phyloP scores from a whole-genome alignment of 495 filamentous ascomycete species.

The Durotheca rogersii region DNA sequence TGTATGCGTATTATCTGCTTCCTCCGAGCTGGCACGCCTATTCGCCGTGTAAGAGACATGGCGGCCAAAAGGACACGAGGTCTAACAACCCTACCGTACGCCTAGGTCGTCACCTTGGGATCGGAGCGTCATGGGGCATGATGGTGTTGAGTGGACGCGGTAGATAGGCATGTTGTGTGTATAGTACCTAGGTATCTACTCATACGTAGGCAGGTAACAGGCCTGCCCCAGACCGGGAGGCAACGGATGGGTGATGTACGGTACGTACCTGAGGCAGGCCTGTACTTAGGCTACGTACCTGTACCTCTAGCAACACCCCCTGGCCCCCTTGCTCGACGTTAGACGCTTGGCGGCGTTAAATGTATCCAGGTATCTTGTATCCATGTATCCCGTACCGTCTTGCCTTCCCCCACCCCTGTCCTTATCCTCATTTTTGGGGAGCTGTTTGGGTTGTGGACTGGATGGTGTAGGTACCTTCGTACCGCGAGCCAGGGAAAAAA shows the following conservation, averaged over 20 bases:
- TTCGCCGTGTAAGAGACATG: neutral
- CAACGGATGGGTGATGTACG: slow-evolving; percentile 14
- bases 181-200: too few relatives aligned
- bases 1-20: too few relatives aligned
- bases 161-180: neutral
- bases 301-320: slow-evolving; percentile 16
- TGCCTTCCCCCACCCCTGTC: slow-evolving; percentile 16
- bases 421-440: slow-evolving; percentile 23
- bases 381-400: neutral
- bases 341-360: too few relatives aligned
- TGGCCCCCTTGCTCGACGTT: slow-evolving; percentile 9
- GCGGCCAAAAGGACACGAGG: neutral
- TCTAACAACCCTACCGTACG: neutral
- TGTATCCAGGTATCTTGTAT: neutral
- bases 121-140: neutral
- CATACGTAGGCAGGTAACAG: too few relatives aligned
- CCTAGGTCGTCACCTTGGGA: neutral
- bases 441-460: too few relatives aligned
- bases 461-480: too few relatives aligned
- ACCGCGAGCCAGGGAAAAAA: too few relatives aligned
- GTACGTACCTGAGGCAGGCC: slow-evolving; percentile 3
- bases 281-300: slow-evolving; percentile 12
- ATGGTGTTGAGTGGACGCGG: too few relatives aligned
- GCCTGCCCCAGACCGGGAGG: too few relatives aligned
- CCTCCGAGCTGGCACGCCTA: too few relatives aligned